Conservation (phyloP, 2,329 filamentous ascomycete species). For the Calonectria honghensis region DNA sequence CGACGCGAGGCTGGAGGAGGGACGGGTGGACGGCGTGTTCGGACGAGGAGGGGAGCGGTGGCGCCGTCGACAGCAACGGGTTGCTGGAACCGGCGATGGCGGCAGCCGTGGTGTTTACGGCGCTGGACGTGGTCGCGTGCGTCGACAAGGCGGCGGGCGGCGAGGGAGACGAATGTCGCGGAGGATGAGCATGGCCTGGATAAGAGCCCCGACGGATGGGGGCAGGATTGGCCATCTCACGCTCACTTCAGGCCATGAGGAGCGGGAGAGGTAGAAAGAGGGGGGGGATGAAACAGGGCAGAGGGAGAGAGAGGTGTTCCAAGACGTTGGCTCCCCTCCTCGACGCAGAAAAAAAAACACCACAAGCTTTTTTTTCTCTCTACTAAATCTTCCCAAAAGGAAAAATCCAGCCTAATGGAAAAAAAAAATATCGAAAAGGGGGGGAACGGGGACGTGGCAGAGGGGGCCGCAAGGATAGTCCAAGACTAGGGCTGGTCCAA, state of each 20-base stretch:
- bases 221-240: conserved; percentile 54
- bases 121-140: conserved; percentile 14
- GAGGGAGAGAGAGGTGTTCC: conserved; percentile 16
- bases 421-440: not conserved
- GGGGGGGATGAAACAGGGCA: not conserved
- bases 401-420: not conserved
- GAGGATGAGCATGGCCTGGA: conserved; percentile 50
- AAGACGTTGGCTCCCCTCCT: conserved; percentile 17
- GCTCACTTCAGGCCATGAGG: conserved; percentile 53
- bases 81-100: not conserved
- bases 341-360: not conserved
- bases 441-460: conserved; percentile 18
- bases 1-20: conserved; percentile 84
- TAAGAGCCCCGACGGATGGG: conserved; percentile 53
- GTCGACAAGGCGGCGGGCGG: not conserved
- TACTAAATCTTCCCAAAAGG: not conserved
- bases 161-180: conserved; percentile 1
- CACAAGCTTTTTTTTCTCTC: not conserved
- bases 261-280: conserved; percentile 2
- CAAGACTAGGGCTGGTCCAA: conserved; percentile 24
- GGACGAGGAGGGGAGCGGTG: not conserved
- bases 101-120: conserved; percentile 7
- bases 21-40: conserved; percentile 57
- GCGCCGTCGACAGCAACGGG: not conserved
- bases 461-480: conserved; percentile 21